phyloP scores from a whole-genome alignment of 805 yeast genomes.

The Nakazawaea siamensis region DNA sequence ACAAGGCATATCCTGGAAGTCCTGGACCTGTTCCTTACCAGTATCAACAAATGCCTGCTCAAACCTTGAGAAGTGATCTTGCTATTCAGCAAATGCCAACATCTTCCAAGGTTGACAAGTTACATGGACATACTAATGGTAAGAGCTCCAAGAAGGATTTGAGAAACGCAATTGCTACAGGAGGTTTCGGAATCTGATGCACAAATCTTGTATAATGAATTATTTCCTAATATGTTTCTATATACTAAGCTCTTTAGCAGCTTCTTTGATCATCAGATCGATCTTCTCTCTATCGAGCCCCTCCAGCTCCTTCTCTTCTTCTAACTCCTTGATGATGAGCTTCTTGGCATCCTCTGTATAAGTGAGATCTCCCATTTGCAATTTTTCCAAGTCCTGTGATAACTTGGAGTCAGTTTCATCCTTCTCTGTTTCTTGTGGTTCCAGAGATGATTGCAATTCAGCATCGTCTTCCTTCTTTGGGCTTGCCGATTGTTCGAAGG shows the following conservation, averaged over 20 bases:
- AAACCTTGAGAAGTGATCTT: constrained; percentile 5
- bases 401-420: neutral
- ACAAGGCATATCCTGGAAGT: neutral
- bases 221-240: neutral
- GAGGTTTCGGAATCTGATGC: constrained; percentile 10
- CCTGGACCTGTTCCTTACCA: neutral
- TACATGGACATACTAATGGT: constrained; percentile 8
- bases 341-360: constrained; percentile 1
- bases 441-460: no score
- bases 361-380: constrained; percentile 2
- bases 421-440: neutral
- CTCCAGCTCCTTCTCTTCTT: constrained; percentile 1
- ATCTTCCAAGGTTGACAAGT: constrained; percentile 4
- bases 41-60: neutral
- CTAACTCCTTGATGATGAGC: neutral
- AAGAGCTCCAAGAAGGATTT: constrained; percentile 7
- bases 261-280: constrained; percentile 10
- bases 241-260: constrained; percentile 10
- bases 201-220: no score
- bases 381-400: constrained; percentile 1
- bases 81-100: constrained; percentile 10
- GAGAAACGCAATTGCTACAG: constrained; percentile 9
- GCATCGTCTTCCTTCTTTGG: neutral
- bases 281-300: constrained; percentile 5
- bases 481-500: constrained; percentile 16